Evolutionary conservation across 371 early-diverging fungal genomes (phyloP), one percentile per base, ranked within the genome.

Genomic region (Blyttiomyces sp.): DNA sequence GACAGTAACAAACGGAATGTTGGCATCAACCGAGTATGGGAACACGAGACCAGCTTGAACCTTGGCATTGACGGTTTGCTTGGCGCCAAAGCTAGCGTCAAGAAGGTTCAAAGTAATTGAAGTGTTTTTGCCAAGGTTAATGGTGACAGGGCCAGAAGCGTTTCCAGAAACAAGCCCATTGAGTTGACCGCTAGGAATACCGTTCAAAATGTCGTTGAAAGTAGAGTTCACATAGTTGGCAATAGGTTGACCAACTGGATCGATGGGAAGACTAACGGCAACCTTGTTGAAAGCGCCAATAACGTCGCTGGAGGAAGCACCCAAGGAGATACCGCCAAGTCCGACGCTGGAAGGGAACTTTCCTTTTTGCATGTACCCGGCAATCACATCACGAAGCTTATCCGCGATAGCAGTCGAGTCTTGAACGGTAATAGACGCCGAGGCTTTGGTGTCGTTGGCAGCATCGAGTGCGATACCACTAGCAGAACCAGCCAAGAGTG

Each of bases 1-100:
- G 43, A 61, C 56, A 4, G 36, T 56, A 23, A 72, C 33, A 46
- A 57, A 72, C 4, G 72, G 72, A 16, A 72, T 35, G 32, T 72
- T 61, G 34, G 68, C 54, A 0, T 43, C 52, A 32, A 72, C 54
- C 13, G 63, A 44, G 42, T 58, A 59, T 17, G 61, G 57, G 30
- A 68, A 56, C 43, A 50, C 31, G 11, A 72, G 49, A 27, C 59
- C 52, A 3, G 44, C 59, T 4, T 27, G 45, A 23, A 63, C 11
- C 13, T 23, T 42, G 5, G 50, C 49, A 5, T 27, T n/a, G 50
- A 72, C 54, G 21, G 58, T 43, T 23, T 53, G 42, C 2, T 17
- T 21, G 4, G 68, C 53, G 17, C 33, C 19, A 60, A 72, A 67
- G 9, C 19, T 46, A n/a, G 65, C 44, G 9, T 31, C 57, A 1